Evolutionary conservation across 805 yeast genomes (phyloP).

Genomic region (Tetrapisispora fleetii): DNA sequence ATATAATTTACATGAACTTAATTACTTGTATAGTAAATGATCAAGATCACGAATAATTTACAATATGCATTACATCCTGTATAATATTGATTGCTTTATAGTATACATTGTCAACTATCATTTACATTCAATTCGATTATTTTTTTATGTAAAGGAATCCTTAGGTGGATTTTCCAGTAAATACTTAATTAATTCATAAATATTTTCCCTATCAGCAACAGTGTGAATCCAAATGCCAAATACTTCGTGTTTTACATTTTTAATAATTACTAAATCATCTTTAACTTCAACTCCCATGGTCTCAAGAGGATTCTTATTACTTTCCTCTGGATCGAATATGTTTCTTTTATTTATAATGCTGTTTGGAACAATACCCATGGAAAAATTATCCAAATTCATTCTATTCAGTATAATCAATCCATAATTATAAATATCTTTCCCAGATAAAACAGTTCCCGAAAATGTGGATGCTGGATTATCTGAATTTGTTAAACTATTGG

Average conservation of each 20-base stretch:
- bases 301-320: constrained; percentile 25
- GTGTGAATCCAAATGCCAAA: constrained; percentile 75
- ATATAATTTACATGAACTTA: not conserved
- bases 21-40: not conserved
- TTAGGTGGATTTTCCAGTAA: constrained; percentile 27
- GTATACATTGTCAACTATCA: no score
- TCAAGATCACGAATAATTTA: not conserved
- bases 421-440: constrained; percentile 41
- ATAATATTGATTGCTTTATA: no score
- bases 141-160: constrained; percentile 21
- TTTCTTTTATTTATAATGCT: constrained; percentile 35
- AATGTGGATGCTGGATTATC: constrained; percentile 5
- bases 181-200: constrained; percentile 38
- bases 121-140: not conserved
- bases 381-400: constrained; percentile 57
- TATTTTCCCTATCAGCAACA: constrained; percentile 51
- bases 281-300: constrained; percentile 59
- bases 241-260: constrained; percentile 56
- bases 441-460: constrained; percentile 16
- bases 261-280: constrained; percentile 60
- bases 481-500: constrained; percentile 1
- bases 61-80: not conserved
- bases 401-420: constrained; percentile 66
- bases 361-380: constrained; percentile 57
- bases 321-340: constrained; percentile 27